Percentiles rank a stretch among this genome's conserved stretches.
Evolutionary conservation across 331 rosid genomes (phyloP).

Genomic region (Quercus lobata): DNA sequence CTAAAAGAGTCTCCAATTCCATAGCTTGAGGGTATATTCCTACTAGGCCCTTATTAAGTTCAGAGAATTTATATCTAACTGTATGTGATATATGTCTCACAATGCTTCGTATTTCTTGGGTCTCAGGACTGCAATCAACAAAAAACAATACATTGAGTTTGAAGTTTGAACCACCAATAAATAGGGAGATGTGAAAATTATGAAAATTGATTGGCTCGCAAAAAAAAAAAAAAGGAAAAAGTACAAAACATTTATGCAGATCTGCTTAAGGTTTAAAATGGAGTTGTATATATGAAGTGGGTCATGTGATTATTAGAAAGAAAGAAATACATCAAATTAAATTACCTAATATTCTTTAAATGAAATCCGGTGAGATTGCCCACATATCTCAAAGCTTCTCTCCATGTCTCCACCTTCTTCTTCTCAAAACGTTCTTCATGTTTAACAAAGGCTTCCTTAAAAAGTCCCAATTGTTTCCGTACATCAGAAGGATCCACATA

Average conservation of each 20-base stretch:
- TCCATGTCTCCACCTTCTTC: not conserved
- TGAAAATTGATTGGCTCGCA: too few relatives aligned
- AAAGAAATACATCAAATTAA: too few relatives aligned
- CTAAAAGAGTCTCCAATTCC: not conserved
- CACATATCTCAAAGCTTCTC: constrained; percentile 8
- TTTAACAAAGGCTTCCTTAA: too few relatives aligned
- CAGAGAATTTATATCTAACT: not conserved
- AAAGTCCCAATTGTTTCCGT: rapidly evolving
- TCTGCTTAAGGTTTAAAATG: too few relatives aligned
- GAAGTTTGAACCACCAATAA: too few relatives aligned
- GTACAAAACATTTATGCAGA: too few relatives aligned
- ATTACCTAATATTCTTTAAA: not conserved
- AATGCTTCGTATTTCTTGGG: not conserved
- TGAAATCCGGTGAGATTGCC: not conserved
- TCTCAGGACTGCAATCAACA: not conserved
- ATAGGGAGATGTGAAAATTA: too few relatives aligned
- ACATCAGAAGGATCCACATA: too few relatives aligned
- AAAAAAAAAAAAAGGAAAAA: too few relatives aligned
- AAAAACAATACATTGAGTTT: too few relatives aligned
- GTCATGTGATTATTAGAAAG: too few relatives aligned
- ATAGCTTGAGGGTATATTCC: constrained; percentile 7
- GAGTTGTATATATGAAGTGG: too few relatives aligned
- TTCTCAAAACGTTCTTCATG: not conserved
- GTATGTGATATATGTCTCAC: not conserved
- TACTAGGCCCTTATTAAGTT: not conserved